Base-by-base conservation (phyloP, 768 basidiomycete species). In the Galerina marginata region DNA sequence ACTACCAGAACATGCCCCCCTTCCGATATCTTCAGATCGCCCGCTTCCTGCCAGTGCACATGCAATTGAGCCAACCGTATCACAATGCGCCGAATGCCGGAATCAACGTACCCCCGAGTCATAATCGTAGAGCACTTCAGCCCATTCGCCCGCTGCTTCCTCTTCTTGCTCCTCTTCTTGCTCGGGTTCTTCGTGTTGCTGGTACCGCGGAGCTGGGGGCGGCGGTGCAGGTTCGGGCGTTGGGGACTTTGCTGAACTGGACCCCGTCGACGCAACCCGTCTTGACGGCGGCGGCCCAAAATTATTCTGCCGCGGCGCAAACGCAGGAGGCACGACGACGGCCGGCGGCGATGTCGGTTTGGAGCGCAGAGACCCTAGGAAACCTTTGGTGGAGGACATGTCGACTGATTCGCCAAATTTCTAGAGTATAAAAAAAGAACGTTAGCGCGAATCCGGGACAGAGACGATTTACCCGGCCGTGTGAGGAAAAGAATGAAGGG, bases 111-210 rank as follows among this genome's bases (percentile, higher is more conserved):
- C 91, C 66, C 77, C 76, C 52, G 90, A 87, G 44, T 75, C 75
- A 75, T 90, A 93, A 60, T 90, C 91, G 67, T 93, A 93, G 72
- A 91, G 65, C 4, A 79, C 92, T 66, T 92, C 86, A 14, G 85
- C 90, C 92, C 92, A 93, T 61, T 90, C 88, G 4, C 89, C 90
- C 38, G 74, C 66, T 9, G 29, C 29, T 33, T 33, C 29, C 29
- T 33, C 29, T 33, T 66, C 67, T 51, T 74, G 78, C 37, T 78
- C 67, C 54, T 74, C 73, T 54, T 74, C 74, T 20, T 74, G 72
- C 59, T 74, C 72, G 36, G 72, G 75, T 39, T 75, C 65, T 71
- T 33, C 72, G 68, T 59, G 71, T 43, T 72, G 75, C 26, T 75
- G 74, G 6, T 69, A 67, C 29, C 67, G 71, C 48, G 69, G 59